Evolutionary conservation across 2,329 filamentous ascomycete species (phyloP).

Genomic region (Verticillium longisporum): DNA sequence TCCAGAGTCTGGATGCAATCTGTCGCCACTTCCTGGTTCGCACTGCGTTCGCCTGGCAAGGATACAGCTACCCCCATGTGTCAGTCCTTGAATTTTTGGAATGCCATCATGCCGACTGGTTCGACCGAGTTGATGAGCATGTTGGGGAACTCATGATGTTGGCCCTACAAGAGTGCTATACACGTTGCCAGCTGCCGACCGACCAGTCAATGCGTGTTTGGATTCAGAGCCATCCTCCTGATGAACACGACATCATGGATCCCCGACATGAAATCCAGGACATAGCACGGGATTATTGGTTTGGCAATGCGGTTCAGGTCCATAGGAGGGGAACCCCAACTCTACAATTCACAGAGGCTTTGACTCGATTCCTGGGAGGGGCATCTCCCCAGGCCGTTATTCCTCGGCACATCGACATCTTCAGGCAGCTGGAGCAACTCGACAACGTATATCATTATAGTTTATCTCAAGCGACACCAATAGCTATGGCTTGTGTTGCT

Average conservation of each 20-base stretch:
- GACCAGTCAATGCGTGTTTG: background rate
- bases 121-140: background rate
- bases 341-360: background rate
- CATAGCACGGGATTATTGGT: too few relatives aligned
- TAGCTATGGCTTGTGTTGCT: background rate
- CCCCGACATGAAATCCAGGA: background rate
- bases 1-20: background rate
- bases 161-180: background rate
- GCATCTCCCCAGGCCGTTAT: background rate
- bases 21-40: background rate
- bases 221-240: too few relatives aligned
- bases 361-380: background rate
- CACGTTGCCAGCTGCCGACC: background rate
- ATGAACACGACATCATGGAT: background rate
- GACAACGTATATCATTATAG: too few relatives aligned
- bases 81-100: background rate
- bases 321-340: background rate
- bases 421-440: background rate
- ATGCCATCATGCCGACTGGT: background rate
- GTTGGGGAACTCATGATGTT: background rate
- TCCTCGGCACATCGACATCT: background rate
- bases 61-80: background rate
- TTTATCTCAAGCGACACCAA: background rate
- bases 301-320: background rate
- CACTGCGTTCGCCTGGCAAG: fast-evolving